These are phyloP conservation scores for Stevia rebaudiana DNA, from an alignment of 140 eudicot species.

Conservation along the genomic window DNA sequence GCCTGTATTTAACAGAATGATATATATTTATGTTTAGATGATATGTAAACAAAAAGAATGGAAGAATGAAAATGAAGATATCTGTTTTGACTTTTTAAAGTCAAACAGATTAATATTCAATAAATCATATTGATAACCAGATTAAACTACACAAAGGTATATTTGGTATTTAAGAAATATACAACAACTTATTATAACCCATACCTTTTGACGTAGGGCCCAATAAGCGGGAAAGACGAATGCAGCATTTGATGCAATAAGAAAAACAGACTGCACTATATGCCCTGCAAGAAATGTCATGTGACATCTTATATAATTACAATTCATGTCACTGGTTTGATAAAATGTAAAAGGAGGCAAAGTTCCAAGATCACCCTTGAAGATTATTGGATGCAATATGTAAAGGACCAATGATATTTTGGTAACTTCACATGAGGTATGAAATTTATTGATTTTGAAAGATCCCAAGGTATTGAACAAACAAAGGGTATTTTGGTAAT, in stretches of 20 bases:
- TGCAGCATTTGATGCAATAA: conserved; percentile 91
- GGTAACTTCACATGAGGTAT: too few species aligned
- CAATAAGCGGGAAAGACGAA: conserved; percentile 88
- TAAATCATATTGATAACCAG: neutral
- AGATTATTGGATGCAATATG: neutral
- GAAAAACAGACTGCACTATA: conserved; percentile 70
- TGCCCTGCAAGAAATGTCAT: conserved; percentile 69
- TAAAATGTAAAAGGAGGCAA: neutral
- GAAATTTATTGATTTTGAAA: too few species aligned
- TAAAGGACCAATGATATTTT: too few species aligned
- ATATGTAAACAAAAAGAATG: too few species aligned
- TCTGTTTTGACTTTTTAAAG: conserved; percentile 4
- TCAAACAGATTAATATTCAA: conserved; percentile 1
- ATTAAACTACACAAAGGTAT: neutral
- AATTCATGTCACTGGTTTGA: neutral
- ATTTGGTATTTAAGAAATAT: neutral
- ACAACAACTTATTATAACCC: neutral
- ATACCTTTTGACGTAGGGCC: conserved; percentile 82
- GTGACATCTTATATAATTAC: neutral
- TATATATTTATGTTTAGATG: neutral
- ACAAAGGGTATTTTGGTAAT: conserved; percentile 17
- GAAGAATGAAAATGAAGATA: neutral
- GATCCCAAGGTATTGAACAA: neutral
- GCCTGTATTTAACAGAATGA: conserved; percentile 44
- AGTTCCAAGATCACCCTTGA: conserved; percentile 15